Evolutionary conservation across 768 basidiomycete genomes (phyloP), one percentile per base, ranked within the genome.

Genomic region (Amanita jacksonii): DNA sequence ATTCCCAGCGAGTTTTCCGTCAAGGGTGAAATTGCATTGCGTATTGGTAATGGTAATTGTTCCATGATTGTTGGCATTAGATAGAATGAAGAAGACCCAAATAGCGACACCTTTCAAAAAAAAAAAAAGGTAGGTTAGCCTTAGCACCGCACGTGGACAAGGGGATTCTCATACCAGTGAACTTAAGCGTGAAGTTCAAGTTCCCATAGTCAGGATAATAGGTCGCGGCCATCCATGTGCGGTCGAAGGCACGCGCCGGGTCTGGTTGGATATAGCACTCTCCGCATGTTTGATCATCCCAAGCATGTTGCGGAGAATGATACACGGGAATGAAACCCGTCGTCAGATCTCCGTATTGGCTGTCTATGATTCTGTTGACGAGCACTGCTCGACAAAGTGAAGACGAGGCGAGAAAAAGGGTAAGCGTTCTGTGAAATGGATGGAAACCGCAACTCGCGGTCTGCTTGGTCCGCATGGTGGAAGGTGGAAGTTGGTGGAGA

Each of bases 281-380:
- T 1, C 22, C 4, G 32, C 57, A 60, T 10, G 45, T 36, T 34
- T 53, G 38, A 35, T 54, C 60, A 12, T 52, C 46, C 64, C 64
- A 66, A 20, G 54, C n/a, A n/a, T n/a, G 49, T 3, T 46, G 47
- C 3, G 38, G 51, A 0, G 48, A 64, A 0, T 41, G n/a, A 47
- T 57, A 67, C 6, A 48, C 46, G 19, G 62, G 61, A 8, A 32
- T 40, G 6, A 34, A 23, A 2, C 55, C 52, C n/a, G 62, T 64
- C 20, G 46, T 47, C 4, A 52, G 50, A 43, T 67, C 65, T 4
- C 64, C 64, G 40, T 53, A 50, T 8, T 52, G 52, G 48, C 66
- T 65, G 37, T 67, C 66, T 24, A 67, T 65, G 1, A 63, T 64
- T n/a, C 55, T 46, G 48, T 65, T 65, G n/a, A 56, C 56, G 13